Percentiles rank a stretch among this genome's conserved stretches.
Evolutionary conservation across 2,329 filamentous ascomycete genomes (phyloP).

Genomic region (Neofusicoccum kwambonambiense): DNA sequence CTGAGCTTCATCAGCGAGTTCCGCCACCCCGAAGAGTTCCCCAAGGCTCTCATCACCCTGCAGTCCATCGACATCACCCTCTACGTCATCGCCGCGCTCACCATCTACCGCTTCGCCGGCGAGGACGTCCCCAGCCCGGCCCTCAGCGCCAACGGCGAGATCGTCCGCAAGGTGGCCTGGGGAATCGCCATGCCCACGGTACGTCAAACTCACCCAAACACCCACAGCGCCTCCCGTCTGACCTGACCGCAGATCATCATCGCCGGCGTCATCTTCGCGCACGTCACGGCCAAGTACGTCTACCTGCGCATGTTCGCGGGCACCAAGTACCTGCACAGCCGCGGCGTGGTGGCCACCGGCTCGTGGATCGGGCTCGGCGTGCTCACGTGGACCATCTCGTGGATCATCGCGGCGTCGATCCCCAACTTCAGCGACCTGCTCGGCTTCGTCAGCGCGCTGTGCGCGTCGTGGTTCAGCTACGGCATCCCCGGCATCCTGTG

Average conservation of each 20-base stretch:
- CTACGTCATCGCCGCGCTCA: conserved; percentile 66
- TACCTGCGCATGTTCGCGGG: conserved; percentile 60
- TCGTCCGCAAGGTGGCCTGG: conserved; percentile 68
- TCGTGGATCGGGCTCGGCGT: conserved; percentile 31
- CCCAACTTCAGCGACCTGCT: conserved; percentile 70
- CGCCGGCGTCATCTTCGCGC: conserved; percentile 69
- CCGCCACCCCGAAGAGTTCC: conserved; percentile 61
- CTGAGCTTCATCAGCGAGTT: conserved; percentile 69
- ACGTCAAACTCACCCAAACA: not conserved
- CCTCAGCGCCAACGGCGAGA: conserved; percentile 59
- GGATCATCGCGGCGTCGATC: conserved; percentile 68
- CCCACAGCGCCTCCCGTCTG: not conserved
- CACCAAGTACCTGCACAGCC: conserved; percentile 41
- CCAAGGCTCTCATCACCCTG: conserved; percentile 57
- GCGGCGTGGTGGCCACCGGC: conserved; percentile 39
- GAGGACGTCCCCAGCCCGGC: conserved; percentile 63
- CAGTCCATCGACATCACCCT: conserved; percentile 57
- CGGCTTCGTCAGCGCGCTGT: conserved; percentile 61
- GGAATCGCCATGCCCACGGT: conserved; percentile 65
- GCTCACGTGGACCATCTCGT: conserved; percentile 64
- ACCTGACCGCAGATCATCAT: conserved; percentile 56
- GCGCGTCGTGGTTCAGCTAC: conserved; percentile 67
- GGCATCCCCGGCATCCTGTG: conserved; percentile 40
- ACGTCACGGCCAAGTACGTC: conserved; percentile 66
- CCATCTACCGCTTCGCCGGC: conserved; percentile 69